These are phyloP conservation scores for Diaporthe vaccinii DNA, from an alignment of 2,329 filamentous ascomycete species.

Conservation along the genomic window DNA sequence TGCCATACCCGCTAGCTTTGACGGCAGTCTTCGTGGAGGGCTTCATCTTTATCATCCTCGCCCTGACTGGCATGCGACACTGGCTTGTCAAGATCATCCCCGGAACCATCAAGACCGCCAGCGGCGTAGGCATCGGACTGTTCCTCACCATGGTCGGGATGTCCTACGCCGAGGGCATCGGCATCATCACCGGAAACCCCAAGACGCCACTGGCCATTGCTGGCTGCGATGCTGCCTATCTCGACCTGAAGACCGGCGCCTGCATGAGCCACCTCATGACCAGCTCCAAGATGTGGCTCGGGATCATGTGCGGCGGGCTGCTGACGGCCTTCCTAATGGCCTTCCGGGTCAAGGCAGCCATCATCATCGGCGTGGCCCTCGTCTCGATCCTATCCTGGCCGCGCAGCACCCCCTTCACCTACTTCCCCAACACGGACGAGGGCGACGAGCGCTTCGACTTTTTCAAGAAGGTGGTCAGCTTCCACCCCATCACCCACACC, in stretches of 20 bases:
- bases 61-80: conserved; percentile 78
- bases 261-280: conserved; percentile 78
- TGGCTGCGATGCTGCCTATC: conserved; percentile 74
- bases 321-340: conserved; percentile 86
- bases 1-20: conserved; percentile 72
- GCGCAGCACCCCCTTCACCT: conserved; percentile 77
- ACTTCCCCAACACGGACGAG: conserved; percentile 76
- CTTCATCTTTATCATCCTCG: conserved; percentile 74
- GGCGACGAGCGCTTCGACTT: conserved; percentile 77
- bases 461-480: conserved; percentile 79
- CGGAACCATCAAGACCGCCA: conserved; percentile 74
- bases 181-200: conserved; percentile 79
- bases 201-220: conserved; percentile 82
- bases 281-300: conserved; percentile 86
- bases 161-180: conserved; percentile 86
- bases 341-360: conserved; percentile 81
- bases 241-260: conserved; percentile 61
- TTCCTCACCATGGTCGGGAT: conserved; percentile 75
- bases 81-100: conserved; percentile 78
- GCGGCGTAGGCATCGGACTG: conserved; percentile 74
- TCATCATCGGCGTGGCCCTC: conserved; percentile 79
- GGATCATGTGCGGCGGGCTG: conserved; percentile 84
- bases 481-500: conserved; percentile 76
- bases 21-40: conserved; percentile 76
- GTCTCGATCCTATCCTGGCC: conserved; percentile 84